Evolutionary conservation across 176 grass and related monocot species (phyloP).

Genomic region (Olyra latifolia): DNA sequence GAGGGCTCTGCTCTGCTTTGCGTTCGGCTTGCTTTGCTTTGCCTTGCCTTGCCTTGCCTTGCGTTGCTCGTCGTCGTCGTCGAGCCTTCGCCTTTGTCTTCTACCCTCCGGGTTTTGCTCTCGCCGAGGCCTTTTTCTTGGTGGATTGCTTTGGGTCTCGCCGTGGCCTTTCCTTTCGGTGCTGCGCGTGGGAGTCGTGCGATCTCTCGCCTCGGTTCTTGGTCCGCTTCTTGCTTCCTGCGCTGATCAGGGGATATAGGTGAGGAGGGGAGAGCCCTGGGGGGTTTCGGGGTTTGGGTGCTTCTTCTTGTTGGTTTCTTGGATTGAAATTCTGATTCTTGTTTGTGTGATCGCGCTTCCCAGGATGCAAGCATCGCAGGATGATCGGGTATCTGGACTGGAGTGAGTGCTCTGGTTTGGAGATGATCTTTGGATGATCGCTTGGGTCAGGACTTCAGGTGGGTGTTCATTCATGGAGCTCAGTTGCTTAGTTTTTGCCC

Average conservation of each 20-base stretch:
- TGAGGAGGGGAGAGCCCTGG: not conserved
- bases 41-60: not conserved
- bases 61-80: too few species aligned
- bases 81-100: conserved; percentile 16
- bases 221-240: not conserved
- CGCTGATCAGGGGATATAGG: not conserved
- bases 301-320: conserved; percentile 16
- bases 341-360: not conserved
- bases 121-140: not conserved
- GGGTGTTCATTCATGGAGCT: not conserved
- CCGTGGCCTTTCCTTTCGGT: not conserved
- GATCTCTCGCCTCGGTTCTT: conserved; percentile 17
- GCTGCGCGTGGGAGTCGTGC: not conserved
- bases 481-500: not conserved
- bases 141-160: not conserved
- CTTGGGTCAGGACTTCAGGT: conserved; percentile 3
- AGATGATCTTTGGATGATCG: not conserved
- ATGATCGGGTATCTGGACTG: not conserved
- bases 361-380: conserved; percentile 19
- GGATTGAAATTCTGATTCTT: conserved; percentile 13
- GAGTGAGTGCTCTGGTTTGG: not conserved
- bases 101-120: conserved; percentile 16
- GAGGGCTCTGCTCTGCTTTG: not conserved
- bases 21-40: not conserved
- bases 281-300: conserved; percentile 27